Conservation (phyloP, 257 asterid genomes). For the Primulina eburnea region DNA sequence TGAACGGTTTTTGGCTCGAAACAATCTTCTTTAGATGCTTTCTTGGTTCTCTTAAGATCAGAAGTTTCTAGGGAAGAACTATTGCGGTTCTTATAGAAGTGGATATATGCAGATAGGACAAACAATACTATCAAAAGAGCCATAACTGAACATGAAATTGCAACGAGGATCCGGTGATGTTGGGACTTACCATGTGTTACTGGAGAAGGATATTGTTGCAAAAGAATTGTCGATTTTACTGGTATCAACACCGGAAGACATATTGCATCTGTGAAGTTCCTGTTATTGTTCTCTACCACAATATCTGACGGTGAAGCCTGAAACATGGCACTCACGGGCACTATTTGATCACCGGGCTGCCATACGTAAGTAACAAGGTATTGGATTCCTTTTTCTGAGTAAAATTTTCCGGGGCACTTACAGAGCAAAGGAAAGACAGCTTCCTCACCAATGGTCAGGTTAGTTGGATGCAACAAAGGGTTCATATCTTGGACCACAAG, state of each 20-base stretch:
- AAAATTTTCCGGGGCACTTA: conserved; percentile 49
- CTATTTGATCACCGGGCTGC: conserved; percentile 58
- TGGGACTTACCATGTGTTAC: conserved; percentile 29
- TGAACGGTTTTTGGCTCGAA: conserved; percentile 32
- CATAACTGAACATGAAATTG: conserved; percentile 28
- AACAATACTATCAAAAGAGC: conserved; percentile 32
- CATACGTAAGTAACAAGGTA: conserved; percentile 67
- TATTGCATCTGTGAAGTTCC: conserved; percentile 57
- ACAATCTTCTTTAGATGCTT: conserved; percentile 24
- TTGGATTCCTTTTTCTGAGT: conserved; percentile 29
- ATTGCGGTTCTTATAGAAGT: conserved; percentile 30
- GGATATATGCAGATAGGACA: conserved; percentile 22
- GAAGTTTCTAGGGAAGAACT: conserved; percentile 33
- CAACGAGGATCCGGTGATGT: conserved; percentile 25
- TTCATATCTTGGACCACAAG: conserved; percentile 47
- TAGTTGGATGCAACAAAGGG: conserved; percentile 44
- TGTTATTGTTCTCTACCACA: conserved; percentile 43
- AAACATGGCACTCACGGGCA: conserved; percentile 56
- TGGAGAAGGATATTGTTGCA: conserved; percentile 38
- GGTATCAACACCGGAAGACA: conserved; percentile 69
- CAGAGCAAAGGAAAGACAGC: conserved; percentile 60
- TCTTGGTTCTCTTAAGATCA: conserved; percentile 27
- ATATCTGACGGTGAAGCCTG: conserved; percentile 43
- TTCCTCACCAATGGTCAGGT: conserved; percentile 55
- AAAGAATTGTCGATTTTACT: conserved; percentile 36